Percentiles rank a stretch among this genome's conserved stretches.
These are phyloP conservation scores for Phoma sp. DNA, from an alignment of 2,329 filamentous ascomycete species.

Conservation along the genomic window DNA sequence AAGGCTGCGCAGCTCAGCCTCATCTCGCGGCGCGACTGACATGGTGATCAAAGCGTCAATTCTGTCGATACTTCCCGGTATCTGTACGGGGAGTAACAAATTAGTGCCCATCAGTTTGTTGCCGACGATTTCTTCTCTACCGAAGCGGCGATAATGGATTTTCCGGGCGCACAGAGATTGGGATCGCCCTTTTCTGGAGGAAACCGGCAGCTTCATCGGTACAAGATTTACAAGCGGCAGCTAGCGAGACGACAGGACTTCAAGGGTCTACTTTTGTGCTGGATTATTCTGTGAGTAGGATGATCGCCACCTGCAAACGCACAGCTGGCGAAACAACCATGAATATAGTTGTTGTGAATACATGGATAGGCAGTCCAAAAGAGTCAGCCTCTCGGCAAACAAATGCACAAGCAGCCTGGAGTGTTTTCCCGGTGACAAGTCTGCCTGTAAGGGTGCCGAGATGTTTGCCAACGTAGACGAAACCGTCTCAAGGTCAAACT, in stretches of 20 bases:
- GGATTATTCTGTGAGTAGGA: no score
- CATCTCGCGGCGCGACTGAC: not conserved
- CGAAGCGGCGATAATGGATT: not conserved
- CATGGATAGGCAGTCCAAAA: not conserved
- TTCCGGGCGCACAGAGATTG: not conserved
- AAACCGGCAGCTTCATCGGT: no score
- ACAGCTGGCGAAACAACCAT: no score
- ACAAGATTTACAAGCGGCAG: not conserved
- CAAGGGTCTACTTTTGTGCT: no score
- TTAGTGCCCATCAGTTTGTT: not conserved
- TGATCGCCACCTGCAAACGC: no score
- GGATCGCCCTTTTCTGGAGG: slow-evolving; percentile 1
- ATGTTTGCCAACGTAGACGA: slow-evolving; percentile 8
- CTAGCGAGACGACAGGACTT: not conserved
- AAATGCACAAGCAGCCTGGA: not conserved
- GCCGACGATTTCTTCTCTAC: not conserved
- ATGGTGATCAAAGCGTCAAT: not conserved
- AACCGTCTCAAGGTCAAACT: slow-evolving; percentile 5
- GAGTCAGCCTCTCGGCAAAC: not conserved
- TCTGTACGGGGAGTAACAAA: not conserved
- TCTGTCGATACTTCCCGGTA: not conserved
- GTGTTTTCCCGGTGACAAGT: not conserved
- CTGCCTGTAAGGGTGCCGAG: slow-evolving; percentile 5
- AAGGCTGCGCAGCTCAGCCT: slow-evolving; percentile 2
- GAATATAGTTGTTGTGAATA: no score